Percentiles rank a stretch among this genome's conserved stretches.
Evolutionary conservation across 306 rosid genomes (phyloP).

Genomic region (Prosopis cineraria): DNA sequence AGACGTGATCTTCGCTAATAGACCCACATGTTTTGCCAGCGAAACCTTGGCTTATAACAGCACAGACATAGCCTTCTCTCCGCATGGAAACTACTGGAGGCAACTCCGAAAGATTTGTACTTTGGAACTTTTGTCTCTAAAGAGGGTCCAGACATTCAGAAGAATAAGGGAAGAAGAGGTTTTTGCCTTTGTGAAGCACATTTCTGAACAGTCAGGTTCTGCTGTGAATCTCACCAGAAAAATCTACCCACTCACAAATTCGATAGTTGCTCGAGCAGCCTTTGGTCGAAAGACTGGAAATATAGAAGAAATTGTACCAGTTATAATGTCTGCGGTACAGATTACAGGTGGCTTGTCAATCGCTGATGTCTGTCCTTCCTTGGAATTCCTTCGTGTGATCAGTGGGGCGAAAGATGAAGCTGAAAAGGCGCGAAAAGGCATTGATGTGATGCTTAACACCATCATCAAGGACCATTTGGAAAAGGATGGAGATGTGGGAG

Average conservation of each 20-base stretch:
- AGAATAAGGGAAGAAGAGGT: background rate
- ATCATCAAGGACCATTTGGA: no score
- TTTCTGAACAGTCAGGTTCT: background rate
- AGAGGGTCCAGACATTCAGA: no score
- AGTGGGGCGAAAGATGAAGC: no score
- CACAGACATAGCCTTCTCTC: no score
- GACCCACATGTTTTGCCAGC: no score
- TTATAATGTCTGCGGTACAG: background rate
- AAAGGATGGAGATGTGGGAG: background rate
- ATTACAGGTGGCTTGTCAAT: background rate
- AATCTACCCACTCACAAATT: background rate
- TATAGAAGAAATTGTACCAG: background rate
- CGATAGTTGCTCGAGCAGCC: no score
- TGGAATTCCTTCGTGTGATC: background rate
- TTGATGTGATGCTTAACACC: no score
- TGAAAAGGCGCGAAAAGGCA: no score
- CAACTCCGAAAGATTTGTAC: no score
- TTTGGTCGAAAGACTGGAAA: background rate
- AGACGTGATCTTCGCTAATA: background rate
- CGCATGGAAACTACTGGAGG: no score
- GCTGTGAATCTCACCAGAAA: background rate
- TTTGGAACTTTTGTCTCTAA: no score
- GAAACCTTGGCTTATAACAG: no score
- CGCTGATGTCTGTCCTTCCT: constrained; percentile 15
- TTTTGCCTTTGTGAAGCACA: background rate